Conservation (phyloP, 2,329 filamentous ascomycete species). For the Cladosporium austrohemisphaericum region DNA sequence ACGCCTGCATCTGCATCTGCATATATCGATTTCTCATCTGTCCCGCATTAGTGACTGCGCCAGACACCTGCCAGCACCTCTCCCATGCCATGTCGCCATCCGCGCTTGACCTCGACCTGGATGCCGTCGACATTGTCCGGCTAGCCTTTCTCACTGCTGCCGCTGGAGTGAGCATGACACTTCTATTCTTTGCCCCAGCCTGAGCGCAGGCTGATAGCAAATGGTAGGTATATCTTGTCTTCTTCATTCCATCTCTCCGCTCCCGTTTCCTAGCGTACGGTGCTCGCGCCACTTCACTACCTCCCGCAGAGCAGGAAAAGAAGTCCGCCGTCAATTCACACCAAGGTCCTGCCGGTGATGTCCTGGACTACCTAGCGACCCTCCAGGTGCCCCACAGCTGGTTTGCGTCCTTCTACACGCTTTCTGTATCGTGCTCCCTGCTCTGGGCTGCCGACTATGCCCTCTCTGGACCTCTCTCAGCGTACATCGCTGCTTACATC, state of each 20-base stretch:
- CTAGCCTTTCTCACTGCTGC: constrained; percentile 16
- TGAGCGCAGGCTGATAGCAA: constrained; percentile 13
- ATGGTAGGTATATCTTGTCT: constrained; percentile 49
- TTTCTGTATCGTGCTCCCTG: constrained; percentile 64
- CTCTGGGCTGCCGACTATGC: constrained; percentile 60
- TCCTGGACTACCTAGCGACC: constrained; percentile 47
- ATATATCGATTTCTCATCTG: constrained; percentile 1
- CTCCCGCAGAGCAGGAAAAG: constrained; percentile 13
- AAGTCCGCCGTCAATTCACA: background rate
- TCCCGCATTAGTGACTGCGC: background rate
- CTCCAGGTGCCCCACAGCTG: constrained; percentile 77
- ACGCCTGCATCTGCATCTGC: background rate
- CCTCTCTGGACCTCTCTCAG: background rate
- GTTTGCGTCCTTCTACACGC: constrained; percentile 83
- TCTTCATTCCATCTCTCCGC: constrained; percentile 49
- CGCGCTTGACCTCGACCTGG: constrained; percentile 5
- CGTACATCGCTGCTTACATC: background rate
- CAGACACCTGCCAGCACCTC: background rate
- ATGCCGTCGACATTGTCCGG: constrained; percentile 16
- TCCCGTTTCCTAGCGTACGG: constrained; percentile 60
- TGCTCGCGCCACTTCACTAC: constrained; percentile 42
- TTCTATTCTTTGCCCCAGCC: background rate
- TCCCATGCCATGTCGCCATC: background rate
- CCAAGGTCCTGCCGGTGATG: background rate
- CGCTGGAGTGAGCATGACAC: constrained; percentile 13